These are phyloP conservation scores for Cucurbita maxima DNA, from an alignment of 306 rosid genomes.

Conservation along the genomic window DNA sequence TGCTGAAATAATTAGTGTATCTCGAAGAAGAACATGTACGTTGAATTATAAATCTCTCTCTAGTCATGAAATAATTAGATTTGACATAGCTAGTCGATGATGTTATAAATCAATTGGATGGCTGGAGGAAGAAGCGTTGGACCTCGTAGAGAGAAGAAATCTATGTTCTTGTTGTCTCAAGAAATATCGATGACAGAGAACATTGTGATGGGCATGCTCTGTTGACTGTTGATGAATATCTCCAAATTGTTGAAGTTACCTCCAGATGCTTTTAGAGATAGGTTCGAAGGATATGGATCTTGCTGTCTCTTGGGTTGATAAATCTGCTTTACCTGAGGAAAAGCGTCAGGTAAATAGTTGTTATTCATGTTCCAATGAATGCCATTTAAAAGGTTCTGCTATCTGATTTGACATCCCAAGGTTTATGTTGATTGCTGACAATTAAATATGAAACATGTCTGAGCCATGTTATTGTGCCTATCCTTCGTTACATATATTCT, in stretches of 20 bases:
- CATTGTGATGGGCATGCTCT: constrained; percentile 9
- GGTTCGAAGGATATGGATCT: constrained; percentile 27
- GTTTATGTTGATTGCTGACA: background rate
- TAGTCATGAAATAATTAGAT: background rate
- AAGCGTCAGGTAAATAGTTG: constrained; percentile 44
- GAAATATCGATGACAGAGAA: constrained; percentile 15
- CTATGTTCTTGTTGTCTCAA: constrained; percentile 24
- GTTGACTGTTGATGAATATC: constrained; percentile 37
- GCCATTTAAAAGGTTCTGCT: background rate
- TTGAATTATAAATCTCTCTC: background rate
- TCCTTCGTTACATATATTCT: background rate
- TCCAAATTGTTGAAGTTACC: constrained; percentile 61
- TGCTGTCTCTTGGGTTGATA: constrained; percentile 68
- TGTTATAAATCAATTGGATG: background rate
- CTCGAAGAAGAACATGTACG: background rate
- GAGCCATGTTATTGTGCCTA: background rate
- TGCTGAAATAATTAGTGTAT: background rate
- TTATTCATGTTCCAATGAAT: background rate
- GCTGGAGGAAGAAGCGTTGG: background rate
- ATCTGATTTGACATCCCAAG: background rate
- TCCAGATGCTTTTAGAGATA: constrained; percentile 26
- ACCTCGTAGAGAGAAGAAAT: constrained; percentile 7
- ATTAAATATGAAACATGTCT: background rate
- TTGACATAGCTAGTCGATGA: background rate
- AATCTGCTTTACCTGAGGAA: constrained; percentile 56